Conservation (phyloP, 139 green algal genomes). For the Chlorella sorokiniana region DNA sequence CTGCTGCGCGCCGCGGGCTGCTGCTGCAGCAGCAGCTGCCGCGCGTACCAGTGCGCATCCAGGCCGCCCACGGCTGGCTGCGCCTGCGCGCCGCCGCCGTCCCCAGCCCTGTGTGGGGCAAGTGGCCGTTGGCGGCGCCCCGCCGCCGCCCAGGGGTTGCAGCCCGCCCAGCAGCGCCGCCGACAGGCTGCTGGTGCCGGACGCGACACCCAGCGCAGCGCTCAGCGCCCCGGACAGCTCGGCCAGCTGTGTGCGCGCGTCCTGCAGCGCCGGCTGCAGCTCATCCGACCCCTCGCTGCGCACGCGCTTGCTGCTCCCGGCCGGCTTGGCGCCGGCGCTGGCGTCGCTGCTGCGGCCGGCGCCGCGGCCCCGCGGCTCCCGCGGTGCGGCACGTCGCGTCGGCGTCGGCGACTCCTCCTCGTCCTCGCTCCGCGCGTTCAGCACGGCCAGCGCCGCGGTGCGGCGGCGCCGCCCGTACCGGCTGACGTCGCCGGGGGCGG, state of each 20-base stretch:
- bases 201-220: too few relatives aligned
- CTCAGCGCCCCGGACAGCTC: too few relatives aligned
- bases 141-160: background rate
- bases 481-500: background rate
- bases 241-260: too few relatives aligned
- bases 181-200: background rate
- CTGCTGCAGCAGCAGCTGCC: slow-evolving; percentile 3
- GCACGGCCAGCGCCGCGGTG: background rate
- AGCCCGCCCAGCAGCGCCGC: too few relatives aligned
- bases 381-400: background rate
- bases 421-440: background rate
- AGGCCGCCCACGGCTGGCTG: background rate
- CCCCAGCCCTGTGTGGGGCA: background rate
- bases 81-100: background rate
- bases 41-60: background rate
- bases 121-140: background rate
- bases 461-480: background rate
- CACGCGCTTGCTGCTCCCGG: too few relatives aligned
- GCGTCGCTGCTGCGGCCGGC: too few relatives aligned
- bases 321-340: too few relatives aligned
- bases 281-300: too few relatives aligned
- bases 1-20: background rate
- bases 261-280: too few relatives aligned
- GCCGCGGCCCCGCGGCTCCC: too few relatives aligned
- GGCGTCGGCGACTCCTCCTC: background rate